Percentiles rank a stretch among this genome's conserved stretches.
Evolutionary conservation across 805 yeast species (phyloP).

Genomic region (Saccharomycopsis sp.): DNA sequence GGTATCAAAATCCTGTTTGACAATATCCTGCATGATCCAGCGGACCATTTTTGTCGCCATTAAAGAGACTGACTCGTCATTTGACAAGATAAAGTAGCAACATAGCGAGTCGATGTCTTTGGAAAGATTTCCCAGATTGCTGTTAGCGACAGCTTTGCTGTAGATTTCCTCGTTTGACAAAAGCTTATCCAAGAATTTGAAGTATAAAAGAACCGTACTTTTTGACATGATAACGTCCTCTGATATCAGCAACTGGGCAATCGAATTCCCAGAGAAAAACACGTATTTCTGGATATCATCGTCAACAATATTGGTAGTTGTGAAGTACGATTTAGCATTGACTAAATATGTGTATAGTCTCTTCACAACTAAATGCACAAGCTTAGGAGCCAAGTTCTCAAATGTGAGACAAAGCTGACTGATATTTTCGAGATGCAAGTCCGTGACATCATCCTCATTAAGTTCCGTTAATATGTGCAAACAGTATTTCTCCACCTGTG

Average conservation of each 20-base stretch:
- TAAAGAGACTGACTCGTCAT: slow-evolving; percentile 34
- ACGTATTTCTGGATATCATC: background rate
- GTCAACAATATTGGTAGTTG: background rate
- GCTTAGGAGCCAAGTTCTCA: background rate
- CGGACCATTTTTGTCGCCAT: slow-evolving; percentile 38
- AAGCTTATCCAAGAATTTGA: slow-evolving; percentile 11
- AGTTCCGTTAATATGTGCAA: background rate
- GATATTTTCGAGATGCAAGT: background rate
- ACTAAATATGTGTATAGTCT: background rate
- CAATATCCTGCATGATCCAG: slow-evolving; percentile 45
- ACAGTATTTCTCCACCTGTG: slow-evolving; percentile 11
- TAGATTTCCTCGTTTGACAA: background rate
- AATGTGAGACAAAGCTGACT: slow-evolving; percentile 1
- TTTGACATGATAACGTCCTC: background rate
- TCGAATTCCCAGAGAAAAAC: background rate
- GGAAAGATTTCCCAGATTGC: background rate
- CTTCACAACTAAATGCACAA: background rate
- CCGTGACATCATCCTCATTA: background rate
- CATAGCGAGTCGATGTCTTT: slow-evolving; percentile 27
- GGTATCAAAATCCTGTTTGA: slow-evolving; percentile 24
- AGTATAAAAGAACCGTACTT: slow-evolving; percentile 4
- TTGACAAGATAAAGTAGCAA: slow-evolving; percentile 32
- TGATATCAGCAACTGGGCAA: background rate
- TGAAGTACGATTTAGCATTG: background rate
- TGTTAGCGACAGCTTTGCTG: background rate